These are phyloP conservation scores for Giardia duodenalis DNA, from an alignment of 208 protist species.

Conservation along the genomic window DNA sequence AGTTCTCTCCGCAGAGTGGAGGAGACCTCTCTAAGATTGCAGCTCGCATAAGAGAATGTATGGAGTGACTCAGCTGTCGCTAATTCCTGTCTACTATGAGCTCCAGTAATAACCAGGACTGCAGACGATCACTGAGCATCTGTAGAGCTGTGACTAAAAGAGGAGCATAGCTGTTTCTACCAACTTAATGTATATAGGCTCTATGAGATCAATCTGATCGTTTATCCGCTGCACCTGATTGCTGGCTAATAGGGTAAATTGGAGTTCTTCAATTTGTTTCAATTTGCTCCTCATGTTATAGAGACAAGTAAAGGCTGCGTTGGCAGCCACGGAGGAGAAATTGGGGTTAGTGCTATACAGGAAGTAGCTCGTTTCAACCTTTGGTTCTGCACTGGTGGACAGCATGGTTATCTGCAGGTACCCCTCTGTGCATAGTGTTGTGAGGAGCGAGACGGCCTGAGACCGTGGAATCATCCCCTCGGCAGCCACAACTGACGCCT, in stretches of 20 bases:
- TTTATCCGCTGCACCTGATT: not conserved
- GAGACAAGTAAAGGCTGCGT: not conserved
- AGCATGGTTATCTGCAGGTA: not conserved
- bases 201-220: not conserved
- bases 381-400: not conserved
- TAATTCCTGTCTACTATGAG: too few relatives aligned
- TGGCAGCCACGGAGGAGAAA: not conserved
- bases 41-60: too few relatives aligned
- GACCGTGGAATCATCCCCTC: not conserved
- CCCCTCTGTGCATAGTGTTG: not conserved
- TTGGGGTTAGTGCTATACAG: not conserved
- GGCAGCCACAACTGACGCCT: not conserved
- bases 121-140: too few relatives aligned
- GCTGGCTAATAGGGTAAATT: not conserved
- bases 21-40: too few relatives aligned
- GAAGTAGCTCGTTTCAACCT: not conserved
- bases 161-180: too few relatives aligned
- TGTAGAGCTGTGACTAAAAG: too few relatives aligned
- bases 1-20: not conserved
- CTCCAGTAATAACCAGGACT: too few relatives aligned
- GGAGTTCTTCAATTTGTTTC: not conserved
- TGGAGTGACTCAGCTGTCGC: too few relatives aligned
- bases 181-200: not conserved
- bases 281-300: not conserved
- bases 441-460: not conserved